A percentile compares a stretch with the other conserved stretches of the same genome.
phyloP scores from a whole-genome alignment of 108 stramenopile species.

The Nitzschia palea region DNA sequence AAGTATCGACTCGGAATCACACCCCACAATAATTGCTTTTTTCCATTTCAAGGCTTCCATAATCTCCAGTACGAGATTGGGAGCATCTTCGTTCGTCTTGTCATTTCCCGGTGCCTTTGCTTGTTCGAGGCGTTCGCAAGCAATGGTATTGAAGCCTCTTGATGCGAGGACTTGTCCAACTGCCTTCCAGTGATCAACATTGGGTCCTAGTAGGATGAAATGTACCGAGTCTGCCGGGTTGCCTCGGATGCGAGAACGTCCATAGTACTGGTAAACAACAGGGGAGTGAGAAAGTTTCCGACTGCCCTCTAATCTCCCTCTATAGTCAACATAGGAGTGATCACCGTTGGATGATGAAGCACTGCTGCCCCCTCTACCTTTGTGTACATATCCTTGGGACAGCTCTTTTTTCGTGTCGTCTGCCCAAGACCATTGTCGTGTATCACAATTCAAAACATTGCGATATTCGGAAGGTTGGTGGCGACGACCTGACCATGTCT shows the following conservation, averaged over 20 bases:
- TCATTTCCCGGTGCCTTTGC: background rate
- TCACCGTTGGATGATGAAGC: background rate
- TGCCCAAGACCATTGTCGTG: background rate
- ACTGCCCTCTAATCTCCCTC: constrained; percentile 1
- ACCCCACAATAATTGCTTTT: constrained; percentile 52
- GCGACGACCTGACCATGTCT: too few species aligned
- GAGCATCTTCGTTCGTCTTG: constrained; percentile 12
- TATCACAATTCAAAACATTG: background rate
- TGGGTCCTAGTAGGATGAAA: constrained; percentile 58
- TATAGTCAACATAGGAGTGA: background rate
- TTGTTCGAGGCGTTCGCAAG: constrained; percentile 46
- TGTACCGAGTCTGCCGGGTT: constrained; percentile 30
- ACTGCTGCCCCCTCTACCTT: too few species aligned
- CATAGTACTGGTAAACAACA: constrained; percentile 50
- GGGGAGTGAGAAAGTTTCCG: constrained; percentile 24
- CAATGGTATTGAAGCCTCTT: constrained; percentile 60
- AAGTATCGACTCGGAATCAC: constrained; percentile 42
- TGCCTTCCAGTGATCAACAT: constrained; percentile 62
- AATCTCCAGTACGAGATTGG: constrained; percentile 30
- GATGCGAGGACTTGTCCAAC: constrained; percentile 47
- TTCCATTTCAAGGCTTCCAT: constrained; percentile 51
- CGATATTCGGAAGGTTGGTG: background rate
- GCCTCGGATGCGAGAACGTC: constrained; percentile 24
- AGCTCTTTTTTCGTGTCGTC: too few species aligned
- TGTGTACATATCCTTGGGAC: too few species aligned